These are phyloP conservation scores for Catharanthus roseus DNA, from an alignment of 257 asterid genomes.

Conservation along the genomic window DNA sequence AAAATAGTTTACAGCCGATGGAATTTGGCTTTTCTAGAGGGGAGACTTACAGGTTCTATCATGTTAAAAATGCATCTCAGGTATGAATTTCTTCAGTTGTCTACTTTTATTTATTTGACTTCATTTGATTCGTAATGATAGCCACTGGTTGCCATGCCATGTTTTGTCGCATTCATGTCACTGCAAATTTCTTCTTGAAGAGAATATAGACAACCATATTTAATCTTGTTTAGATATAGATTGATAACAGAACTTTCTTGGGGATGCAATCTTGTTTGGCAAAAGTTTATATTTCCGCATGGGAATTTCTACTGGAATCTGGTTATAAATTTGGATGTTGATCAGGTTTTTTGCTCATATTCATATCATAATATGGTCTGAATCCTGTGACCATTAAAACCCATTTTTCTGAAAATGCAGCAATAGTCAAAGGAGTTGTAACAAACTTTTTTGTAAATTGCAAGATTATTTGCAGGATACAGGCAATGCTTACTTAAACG, in stretches of 20 bases:
- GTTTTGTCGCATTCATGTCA: neutral
- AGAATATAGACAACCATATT: neutral
- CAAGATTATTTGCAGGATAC: neutral
- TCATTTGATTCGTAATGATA: neutral
- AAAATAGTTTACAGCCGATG: slow-evolving; percentile 35
- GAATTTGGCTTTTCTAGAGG: slow-evolving; percentile 38
- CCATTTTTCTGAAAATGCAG: neutral
- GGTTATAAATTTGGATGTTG: neutral
- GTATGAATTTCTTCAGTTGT: slow-evolving; percentile 29
- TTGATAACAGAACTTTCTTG: neutral
- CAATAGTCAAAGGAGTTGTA: neutral
- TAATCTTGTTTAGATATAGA: neutral
- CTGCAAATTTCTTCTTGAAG: neutral
- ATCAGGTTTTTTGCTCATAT: neutral
- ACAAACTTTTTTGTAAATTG: neutral
- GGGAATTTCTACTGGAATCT: neutral
- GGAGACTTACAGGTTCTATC: slow-evolving; percentile 54
- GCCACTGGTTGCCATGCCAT: neutral
- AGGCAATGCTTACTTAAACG: neutral
- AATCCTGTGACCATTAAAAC: neutral
- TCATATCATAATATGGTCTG: neutral
- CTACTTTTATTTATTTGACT: neutral
- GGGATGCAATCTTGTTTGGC: neutral
- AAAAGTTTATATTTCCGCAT: neutral
- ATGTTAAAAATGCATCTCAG: slow-evolving; percentile 69